A percentile compares a stretch with the other conserved stretches of the same genome.
phyloP scores from a whole-genome alignment of 441 rosid species.

The Aquilaria agallochum region DNA sequence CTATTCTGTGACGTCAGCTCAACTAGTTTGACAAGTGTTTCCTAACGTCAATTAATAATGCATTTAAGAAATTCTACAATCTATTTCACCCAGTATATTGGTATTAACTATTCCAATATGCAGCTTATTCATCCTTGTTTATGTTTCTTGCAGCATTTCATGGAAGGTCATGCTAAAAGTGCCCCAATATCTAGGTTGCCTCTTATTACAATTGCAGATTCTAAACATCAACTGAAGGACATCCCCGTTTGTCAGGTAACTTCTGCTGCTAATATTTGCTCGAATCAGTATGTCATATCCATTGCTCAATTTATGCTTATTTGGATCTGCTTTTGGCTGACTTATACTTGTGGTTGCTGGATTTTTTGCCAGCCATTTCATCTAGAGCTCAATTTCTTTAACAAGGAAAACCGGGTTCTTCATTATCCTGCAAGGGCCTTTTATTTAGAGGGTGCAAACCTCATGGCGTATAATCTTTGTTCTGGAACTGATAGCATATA shows the following conservation, averaged over 20 bases:
- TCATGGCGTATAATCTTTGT: conserved; percentile 91
- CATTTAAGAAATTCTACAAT: too few species aligned
- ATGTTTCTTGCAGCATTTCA: conserved; percentile 70
- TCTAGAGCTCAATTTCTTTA: conserved; percentile 98
- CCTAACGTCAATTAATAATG: too few species aligned
- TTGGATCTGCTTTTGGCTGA: conserved; percentile 23
- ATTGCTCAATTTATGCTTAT: conserved; percentile 13
- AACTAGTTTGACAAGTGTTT: too few species aligned
- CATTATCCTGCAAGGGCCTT: conserved; percentile 97
- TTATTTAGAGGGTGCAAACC: conserved; percentile 78
- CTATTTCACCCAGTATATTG: too few species aligned
- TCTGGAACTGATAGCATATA: conserved; percentile 78
- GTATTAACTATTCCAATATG: too few species aligned
- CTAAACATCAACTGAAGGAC: conserved; percentile 79
- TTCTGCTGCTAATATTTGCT: conserved; percentile 16
- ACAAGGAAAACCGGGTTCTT: conserved; percentile 88
- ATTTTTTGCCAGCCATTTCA: conserved; percentile 82
- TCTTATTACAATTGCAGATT: conserved; percentile 68
- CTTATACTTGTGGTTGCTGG: conserved; percentile 4
- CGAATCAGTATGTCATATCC: conserved; percentile 13
- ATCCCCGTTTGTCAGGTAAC: conserved; percentile 89
- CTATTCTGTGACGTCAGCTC: too few species aligned
- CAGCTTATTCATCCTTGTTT: conserved; percentile 10
- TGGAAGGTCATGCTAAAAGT: conserved; percentile 99
- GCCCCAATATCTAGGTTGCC: conserved; percentile 93